Conservation (phyloP, 371 early-diverging fungal genomes). For the Actinomortierella wolfii region DNA sequence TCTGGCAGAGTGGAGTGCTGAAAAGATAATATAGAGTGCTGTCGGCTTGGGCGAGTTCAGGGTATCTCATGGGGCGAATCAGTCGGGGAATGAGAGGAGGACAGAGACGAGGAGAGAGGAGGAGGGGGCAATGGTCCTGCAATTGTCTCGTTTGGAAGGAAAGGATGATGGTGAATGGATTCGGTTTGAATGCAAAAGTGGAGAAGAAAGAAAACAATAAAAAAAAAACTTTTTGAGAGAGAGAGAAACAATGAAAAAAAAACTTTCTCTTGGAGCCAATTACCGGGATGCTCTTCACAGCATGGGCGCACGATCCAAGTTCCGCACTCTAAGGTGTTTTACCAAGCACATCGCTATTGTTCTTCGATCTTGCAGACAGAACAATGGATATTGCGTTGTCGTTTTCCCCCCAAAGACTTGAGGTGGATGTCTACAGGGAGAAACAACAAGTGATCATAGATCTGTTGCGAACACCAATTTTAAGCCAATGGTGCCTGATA, state of each 20-base stretch:
- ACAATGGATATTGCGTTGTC: too few species aligned
- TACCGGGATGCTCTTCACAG: too few species aligned
- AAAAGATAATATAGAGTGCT: conserved; percentile 9
- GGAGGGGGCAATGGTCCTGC: conserved; percentile 5
- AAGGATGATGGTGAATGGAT: conserved; percentile 2
- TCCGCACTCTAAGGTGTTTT: too few species aligned
- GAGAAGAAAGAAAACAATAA: background rate
- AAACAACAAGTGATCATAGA: too few species aligned
- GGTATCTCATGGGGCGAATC: conserved; percentile 36
- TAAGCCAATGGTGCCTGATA: too few species aligned
- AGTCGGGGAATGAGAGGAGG: background rate
- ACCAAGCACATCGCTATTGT: too few species aligned
- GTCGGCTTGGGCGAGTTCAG: conserved; percentile 3
- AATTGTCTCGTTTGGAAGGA: background rate
- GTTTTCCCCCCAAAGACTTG: too few species aligned
- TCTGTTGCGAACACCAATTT: too few species aligned
- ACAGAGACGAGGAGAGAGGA: conserved; percentile 2
- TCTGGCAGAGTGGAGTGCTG: conserved; percentile 42
- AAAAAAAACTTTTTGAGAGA: background rate
- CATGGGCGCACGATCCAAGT: too few species aligned
- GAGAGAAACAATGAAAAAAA: conserved; percentile 1
- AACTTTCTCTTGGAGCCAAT: too few species aligned
- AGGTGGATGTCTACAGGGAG: too few species aligned
- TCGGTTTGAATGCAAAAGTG: background rate
- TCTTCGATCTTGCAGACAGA: too few species aligned